Evolutionary conservation across 2,329 filamentous ascomycete genomes (phyloP).

Genomic region (Passalora sequoiae): DNA sequence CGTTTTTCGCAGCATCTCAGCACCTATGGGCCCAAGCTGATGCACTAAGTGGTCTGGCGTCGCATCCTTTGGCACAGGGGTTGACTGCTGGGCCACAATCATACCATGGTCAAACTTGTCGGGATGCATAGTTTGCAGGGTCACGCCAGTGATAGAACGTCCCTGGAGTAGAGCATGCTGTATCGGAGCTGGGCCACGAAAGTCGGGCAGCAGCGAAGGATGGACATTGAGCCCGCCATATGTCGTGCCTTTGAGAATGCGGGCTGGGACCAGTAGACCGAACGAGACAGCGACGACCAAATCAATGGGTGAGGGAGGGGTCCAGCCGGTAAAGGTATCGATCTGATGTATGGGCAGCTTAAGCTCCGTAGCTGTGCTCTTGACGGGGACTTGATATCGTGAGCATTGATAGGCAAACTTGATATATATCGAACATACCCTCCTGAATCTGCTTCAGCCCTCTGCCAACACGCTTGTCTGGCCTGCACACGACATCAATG

Average conservation of each 20-base stretch:
- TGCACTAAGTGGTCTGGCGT: conserved; percentile 49
- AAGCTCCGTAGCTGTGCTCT: conserved; percentile 58
- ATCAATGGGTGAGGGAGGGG: conserved; percentile 59
- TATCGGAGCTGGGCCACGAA: conserved; percentile 80
- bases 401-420: conserved; percentile 1
- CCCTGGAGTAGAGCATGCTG: conserved; percentile 72
- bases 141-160: conserved; percentile 63
- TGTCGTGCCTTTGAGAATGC: conserved; percentile 62
- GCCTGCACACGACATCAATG: conserved; percentile 79
- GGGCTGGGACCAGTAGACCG: conserved; percentile 76
- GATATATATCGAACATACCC: conserved; percentile 45
- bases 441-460: conserved; percentile 58
- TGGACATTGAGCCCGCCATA: conserved; percentile 93
- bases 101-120: conserved; percentile 71
- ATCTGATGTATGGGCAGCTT: conserved; percentile 65
- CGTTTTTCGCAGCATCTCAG: conserved; percentile 62
- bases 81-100: conserved; percentile 69
- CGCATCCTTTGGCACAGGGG: conserved; percentile 44
- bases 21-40: conserved; percentile 60
- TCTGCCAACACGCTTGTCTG: conserved; percentile 71
- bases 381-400: conserved; percentile 52
- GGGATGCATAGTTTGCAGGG: conserved; percentile 79
- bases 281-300: conserved; percentile 91
- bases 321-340: conserved; percentile 79
- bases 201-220: conserved; percentile 72